Evolutionary conservation across 2,329 filamentous ascomycete genomes (phyloP).

Genomic region (Coniochaeta sp.): DNA sequence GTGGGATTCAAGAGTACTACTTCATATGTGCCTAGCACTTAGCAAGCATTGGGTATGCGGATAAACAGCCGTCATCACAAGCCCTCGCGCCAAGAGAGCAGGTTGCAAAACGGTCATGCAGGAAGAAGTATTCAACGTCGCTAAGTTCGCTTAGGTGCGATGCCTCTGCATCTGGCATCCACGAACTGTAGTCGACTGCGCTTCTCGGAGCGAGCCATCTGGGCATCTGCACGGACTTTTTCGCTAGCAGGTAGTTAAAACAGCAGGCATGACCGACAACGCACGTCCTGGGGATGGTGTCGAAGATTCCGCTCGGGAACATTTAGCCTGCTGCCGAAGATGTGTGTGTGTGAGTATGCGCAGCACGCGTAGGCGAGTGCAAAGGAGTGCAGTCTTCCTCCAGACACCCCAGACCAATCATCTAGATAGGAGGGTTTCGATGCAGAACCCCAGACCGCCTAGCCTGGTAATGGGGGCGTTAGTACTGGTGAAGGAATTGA

Average conservation of each 20-base stretch:
- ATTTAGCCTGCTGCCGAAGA: slow-evolving; percentile 1
- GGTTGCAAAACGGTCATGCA: not conserved
- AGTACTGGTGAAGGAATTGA: not conserved
- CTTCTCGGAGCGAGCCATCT: not conserved
- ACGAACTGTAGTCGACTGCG: not conserved
- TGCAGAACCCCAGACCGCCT: not conserved
- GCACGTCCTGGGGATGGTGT: not conserved
- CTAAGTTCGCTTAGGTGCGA: not conserved
- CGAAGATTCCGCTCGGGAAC: not conserved
- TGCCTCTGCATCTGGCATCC: not conserved
- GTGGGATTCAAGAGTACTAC: not conserved
- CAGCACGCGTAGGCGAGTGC: not conserved
- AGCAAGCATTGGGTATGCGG: not conserved
- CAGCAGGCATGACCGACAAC: not conserved
- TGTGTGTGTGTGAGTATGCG: not conserved
- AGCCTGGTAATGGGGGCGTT: not conserved
- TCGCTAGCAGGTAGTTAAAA: not conserved
- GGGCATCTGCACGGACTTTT: not conserved
- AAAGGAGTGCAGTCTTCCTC: not conserved
- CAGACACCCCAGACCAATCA: not conserved
- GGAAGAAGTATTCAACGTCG: not conserved
- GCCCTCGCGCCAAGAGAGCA: not conserved
- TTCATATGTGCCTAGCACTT: not conserved
- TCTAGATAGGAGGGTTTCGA: not conserved
- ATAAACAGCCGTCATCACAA: not conserved